Conservation (phyloP, 352 stramenopile genomes). For the Globisporangium irregulare region DNA sequence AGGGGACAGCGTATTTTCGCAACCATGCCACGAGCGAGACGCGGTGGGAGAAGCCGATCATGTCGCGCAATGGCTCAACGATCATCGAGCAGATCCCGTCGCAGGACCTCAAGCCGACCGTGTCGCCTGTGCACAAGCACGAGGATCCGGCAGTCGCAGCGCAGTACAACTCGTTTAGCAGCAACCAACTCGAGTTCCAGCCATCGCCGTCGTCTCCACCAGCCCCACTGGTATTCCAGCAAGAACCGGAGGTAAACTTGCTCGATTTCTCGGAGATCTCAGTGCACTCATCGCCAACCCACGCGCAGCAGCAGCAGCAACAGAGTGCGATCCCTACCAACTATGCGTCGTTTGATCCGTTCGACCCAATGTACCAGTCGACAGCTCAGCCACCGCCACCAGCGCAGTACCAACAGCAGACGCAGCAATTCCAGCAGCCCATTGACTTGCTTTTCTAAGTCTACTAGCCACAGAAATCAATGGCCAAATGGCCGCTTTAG, state of each 20-base stretch:
- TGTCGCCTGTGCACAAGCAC: slow-evolving; percentile 9
- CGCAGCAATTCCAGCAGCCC: slow-evolving; percentile 16
- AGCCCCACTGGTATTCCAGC: background rate
- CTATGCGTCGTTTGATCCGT: slow-evolving; percentile 16
- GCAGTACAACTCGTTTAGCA: slow-evolving; percentile 5
- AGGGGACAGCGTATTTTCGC: slow-evolving; percentile 71
- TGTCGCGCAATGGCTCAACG: slow-evolving; percentile 41
- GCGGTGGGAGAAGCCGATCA: slow-evolving; percentile 75
- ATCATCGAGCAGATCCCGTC: slow-evolving; percentile 28
- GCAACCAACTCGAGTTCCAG: slow-evolving; percentile 16
- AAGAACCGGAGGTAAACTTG: slow-evolving; percentile 35
- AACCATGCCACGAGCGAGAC: slow-evolving; percentile 60
- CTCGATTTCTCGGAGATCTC: slow-evolving; percentile 68
- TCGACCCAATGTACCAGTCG: slow-evolving; percentile 17
- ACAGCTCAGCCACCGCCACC: slow-evolving; percentile 17
- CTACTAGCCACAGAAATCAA: background rate
- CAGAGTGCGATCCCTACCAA: slow-evolving; percentile 13
- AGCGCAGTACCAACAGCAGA: slow-evolving; percentile 21
- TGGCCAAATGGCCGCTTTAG: background rate
- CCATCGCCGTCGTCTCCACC: slow-evolving; percentile 5
- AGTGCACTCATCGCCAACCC: slow-evolving; percentile 46
- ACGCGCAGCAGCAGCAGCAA: slow-evolving; percentile 24
- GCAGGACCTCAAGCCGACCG: slow-evolving; percentile 14
- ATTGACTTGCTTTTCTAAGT: slow-evolving; percentile 50
- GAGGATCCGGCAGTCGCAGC: background rate